phyloP scores from a whole-genome alignment of 164 flowering plant species.

The Euptelea pleiosperma region DNA sequence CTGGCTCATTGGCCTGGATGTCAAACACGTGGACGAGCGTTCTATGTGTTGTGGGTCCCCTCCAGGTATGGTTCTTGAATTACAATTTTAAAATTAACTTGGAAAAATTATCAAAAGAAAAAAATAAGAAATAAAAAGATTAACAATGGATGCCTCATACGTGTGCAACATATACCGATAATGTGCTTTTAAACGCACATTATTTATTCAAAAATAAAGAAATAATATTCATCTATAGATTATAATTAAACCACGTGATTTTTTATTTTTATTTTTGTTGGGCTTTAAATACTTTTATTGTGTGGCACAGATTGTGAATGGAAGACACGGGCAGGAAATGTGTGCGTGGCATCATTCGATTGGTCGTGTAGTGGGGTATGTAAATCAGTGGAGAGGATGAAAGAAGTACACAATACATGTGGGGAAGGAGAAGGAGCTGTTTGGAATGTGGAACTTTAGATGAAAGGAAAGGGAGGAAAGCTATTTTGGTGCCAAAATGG shows the following conservation, averaged over 20 bases:
- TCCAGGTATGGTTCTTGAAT: conserved; percentile 74
- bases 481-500: too few relatives aligned
- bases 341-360: conserved; percentile 81
- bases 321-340: conserved; percentile 60
- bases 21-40: conserved; percentile 66
- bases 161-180: not conserved
- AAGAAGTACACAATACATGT: conserved; percentile 50
- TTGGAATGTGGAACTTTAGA: conserved; percentile 46
- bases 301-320: conserved; percentile 64
- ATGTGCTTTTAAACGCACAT: not conserved
- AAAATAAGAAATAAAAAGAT: too few relatives aligned
- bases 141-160: too few relatives aligned
- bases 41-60: conserved; percentile 80
- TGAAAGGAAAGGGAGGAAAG: not conserved
- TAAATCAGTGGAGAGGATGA: conserved; percentile 77
- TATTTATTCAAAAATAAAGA: not conserved
- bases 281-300: not conserved
- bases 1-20: conserved; percentile 78
- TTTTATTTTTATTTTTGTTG: not conserved
- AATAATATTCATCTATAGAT: not conserved
- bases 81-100: too few relatives aligned
- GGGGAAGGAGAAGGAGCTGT: conserved; percentile 74
- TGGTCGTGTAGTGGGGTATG: conserved; percentile 92
- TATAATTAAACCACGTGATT: not conserved
- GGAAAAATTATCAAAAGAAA: too few relatives aligned